phyloP scores from a whole-genome alignment of 83 land plant species.

The Diphasiastrum complanatum region DNA sequence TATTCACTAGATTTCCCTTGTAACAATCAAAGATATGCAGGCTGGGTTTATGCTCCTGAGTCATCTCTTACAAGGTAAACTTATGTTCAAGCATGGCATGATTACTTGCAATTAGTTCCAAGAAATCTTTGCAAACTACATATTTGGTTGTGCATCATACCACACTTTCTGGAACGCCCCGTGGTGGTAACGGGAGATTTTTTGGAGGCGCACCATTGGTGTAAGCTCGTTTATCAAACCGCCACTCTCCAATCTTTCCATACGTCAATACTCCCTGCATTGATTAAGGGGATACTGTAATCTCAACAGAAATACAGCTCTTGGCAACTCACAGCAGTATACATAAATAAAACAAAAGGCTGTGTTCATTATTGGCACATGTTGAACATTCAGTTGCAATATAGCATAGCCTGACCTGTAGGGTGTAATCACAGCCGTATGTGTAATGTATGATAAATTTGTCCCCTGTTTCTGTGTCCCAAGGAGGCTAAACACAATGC shows the following conservation, averaged over 20 bases:
- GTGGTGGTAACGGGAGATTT: slow-evolving; percentile 60
- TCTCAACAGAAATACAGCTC: too few relatives aligned
- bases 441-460: slow-evolving; percentile 22
- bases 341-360: background rate
- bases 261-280: slow-evolving; percentile 53
- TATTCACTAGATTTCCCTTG: too few relatives aligned
- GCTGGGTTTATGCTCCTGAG: too few relatives aligned
- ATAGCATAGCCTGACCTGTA: slow-evolving; percentile 2
- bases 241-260: slow-evolving; percentile 70
- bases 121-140: too few relatives aligned
- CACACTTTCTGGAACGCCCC: slow-evolving; percentile 77
- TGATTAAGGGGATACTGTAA: too few relatives aligned
- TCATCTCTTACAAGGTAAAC: too few relatives aligned
- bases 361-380: background rate
- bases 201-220: slow-evolving; percentile 51
- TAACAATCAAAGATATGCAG: too few relatives aligned
- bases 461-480: slow-evolving; percentile 9
- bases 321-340: too few relatives aligned
- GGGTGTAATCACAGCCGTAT: slow-evolving; percentile 24
- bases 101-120: too few relatives aligned
- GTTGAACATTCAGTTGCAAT: background rate
- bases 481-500: slow-evolving; percentile 16
- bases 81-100: too few relatives aligned
- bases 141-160: too few relatives aligned
- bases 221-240: slow-evolving; percentile 64